Evolutionary conservation across 169 alveolate species (phyloP), one percentile per base, ranked within the genome.

Genomic region (Fabrea salina): DNA sequence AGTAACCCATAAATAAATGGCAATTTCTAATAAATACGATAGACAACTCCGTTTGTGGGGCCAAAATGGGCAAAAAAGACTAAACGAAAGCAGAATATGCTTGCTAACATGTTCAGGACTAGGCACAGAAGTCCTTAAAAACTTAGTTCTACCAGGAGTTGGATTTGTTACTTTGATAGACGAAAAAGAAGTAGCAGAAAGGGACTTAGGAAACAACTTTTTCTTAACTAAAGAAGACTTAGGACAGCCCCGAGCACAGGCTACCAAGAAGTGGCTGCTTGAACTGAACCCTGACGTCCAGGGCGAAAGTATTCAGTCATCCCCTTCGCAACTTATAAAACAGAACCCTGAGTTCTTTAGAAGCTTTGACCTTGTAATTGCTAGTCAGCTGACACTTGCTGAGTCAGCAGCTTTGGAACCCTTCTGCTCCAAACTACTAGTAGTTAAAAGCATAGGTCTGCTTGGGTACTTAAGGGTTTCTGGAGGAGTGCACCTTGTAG

Each of bases 1-100:
- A n/a, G n/a, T n/a, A n/a, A n/a, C n/a, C n/a, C n/a, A n/a, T n/a
- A n/a, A 58, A 58, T 27, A 57, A 68, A 79, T 89, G 90, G 86
- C 90, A 47, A 86, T 94, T n/a, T 85, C 84, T 61, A 90, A 93
- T 75, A 93, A 93, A 86, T 93, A 93, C 78, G 97, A 93, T 54
- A 61, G 96, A 77, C 89, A 93, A 81, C 80, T 87, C 0, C 85
- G 97, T 58, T 82, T 93, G 6, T 95, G 98, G 98, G 97, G 98
- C 16, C 61, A 83, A 13, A 91, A 93, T 57, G 97, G 98, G 19
- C 89, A 95, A 77, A 79, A 80, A 41, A 66, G 74, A 13, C 86
- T 93, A 2, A 43, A 80, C 22, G 79, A 83, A 3, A 64, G 95
- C 8, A 67, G 67, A n/a, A 82, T 95, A n/a, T 86, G 89, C 11